Evolutionary conservation across 306 rosid genomes (phyloP).

Genomic region (Boehmeria nivea): DNA sequence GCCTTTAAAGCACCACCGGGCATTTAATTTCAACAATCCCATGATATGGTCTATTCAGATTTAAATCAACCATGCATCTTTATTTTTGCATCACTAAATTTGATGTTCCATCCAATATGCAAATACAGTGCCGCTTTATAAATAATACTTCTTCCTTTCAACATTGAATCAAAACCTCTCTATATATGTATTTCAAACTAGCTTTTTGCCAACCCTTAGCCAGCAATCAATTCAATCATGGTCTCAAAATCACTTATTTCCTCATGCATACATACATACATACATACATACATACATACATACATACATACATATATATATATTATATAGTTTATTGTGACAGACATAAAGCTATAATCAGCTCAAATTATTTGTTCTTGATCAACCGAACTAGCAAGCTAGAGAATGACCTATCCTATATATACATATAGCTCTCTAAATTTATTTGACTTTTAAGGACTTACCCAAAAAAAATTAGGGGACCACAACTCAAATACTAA

Average conservation of each 20-base stretch:
- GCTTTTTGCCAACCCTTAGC: too few species aligned
- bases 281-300: background rate
- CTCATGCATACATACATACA: background rate
- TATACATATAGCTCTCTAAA: background rate
- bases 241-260: too few species aligned
- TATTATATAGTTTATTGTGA: background rate
- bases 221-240: too few species aligned
- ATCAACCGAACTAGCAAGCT: too few species aligned
- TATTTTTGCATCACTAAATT: background rate
- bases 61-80: background rate
- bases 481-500: background rate
- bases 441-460: background rate
- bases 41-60: background rate
- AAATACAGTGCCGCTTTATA: background rate
- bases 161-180: background rate
- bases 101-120: slow-evolving; percentile 5
- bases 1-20: background rate
- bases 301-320: background rate
- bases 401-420: too few species aligned
- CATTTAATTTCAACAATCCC: background rate
- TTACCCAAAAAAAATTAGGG: background rate
- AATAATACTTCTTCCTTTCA: background rate
- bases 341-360: too few species aligned
- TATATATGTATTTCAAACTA: background rate
- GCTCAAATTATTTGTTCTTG: background rate